phyloP scores from a whole-genome alignment of 2,329 filamentous ascomycete species.

The Fusarium mundagurra region DNA sequence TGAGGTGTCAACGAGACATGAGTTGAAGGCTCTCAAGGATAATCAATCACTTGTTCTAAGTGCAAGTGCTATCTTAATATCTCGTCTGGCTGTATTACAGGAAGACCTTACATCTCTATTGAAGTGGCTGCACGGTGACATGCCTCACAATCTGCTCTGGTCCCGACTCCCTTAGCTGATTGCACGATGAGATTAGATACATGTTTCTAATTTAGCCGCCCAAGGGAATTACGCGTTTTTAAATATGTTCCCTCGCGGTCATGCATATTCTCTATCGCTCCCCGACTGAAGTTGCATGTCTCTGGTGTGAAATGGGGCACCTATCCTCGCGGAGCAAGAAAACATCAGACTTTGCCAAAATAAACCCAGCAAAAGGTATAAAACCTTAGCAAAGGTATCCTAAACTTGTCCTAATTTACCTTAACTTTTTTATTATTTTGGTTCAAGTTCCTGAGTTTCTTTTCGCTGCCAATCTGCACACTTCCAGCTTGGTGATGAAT shows the following conservation, averaged over 20 bases:
- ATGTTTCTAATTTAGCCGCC: neutral
- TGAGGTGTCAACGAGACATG: neutral
- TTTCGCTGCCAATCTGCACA: fast-evolving
- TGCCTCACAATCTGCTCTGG: neutral
- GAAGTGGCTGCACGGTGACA: neutral
- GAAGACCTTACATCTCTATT: neutral
- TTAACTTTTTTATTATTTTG: neutral
- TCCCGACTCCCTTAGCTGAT: neutral
- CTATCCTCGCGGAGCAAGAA: neutral
- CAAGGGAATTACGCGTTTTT: neutral
- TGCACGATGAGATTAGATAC: neutral
- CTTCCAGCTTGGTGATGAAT: fast-evolving
- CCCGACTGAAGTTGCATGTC: neutral
- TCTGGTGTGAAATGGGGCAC: neutral
- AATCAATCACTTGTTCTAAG: fast-evolving
- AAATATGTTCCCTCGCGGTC: too few relatives aligned
- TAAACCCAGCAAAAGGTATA: neutral
- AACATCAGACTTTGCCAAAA: neutral
- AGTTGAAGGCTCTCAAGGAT: fast-evolving
- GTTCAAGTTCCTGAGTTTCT: neutral
- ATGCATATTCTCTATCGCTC: neutral
- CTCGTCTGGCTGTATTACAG: neutral
- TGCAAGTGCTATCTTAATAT: neutral
- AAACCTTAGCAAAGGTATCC: neutral
- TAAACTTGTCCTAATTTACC: too few relatives aligned